Base-by-base conservation (phyloP, 768 basidiomycete genomes). In the Boletus tylopilopsis region DNA sequence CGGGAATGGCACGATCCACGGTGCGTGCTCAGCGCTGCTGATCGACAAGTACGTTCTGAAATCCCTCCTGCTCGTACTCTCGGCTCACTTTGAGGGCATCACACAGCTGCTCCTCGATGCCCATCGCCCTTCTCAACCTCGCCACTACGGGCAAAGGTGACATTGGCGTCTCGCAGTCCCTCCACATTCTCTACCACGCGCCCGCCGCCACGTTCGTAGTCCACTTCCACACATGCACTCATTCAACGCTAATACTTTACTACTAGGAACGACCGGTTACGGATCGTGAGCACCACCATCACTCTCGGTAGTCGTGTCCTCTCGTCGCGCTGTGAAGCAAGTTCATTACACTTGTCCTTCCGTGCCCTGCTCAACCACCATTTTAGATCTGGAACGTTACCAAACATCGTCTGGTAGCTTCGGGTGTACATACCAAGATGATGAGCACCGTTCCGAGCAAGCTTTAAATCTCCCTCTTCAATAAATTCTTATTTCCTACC, bases 351-450 rank as follows among this genome's bases (percentile, higher is more conserved):
- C 12, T 11, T 30, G 9, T 13, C 2, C 10, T 21, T 12, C 3
- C 41, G 8, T 18, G n/a, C 13, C 38, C 23, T 6, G 30, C 38
- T 41, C n/a, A n/a, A n/a, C n/a, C n/a, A n/a, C n/a, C 36, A 27
- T 19, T 9, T 16, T 39, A 83, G 82, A 76, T 84, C 25, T 83
- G 81, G 82, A 81, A 76, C 47, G 62, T 63, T 10, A 80, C 76
- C 2, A 68, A 73, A 50, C 75, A 73, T 49, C 74, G 79, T 13
- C 64, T 84, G 5, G 75, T 79, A 10, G 76, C 74, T 6, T 80
- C 81, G 1, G 81, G 77, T 1, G 71, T 75, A 1, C 80, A 82
- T 40, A 71, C 76, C 46, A 81, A 80, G 53, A 81, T 82, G 80
- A 58, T 66, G 22, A 73, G 80, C 1, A 77, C 78, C 10, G 10